A percentile compares a stretch with the other conserved stretches of the same genome.
phyloP scores from a whole-genome alignment of 2,329 filamentous ascomycete species.

The Alternaria ethzedia region DNA sequence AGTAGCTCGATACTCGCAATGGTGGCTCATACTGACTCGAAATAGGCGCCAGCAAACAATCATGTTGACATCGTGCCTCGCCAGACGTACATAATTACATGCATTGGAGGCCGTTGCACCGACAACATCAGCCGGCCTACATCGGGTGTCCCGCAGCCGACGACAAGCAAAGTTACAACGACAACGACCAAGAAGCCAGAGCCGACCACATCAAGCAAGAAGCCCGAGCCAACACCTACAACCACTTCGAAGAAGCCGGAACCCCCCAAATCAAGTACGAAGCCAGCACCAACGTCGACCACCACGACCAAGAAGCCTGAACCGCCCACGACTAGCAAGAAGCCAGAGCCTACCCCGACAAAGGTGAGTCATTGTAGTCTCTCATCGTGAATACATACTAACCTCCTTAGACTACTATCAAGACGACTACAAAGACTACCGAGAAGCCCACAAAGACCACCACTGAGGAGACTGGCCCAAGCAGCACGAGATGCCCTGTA shows the following conservation, averaged over 20 bases:
- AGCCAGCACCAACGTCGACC: background rate
- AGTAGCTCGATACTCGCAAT: background rate
- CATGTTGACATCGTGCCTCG: slow-evolving; percentile 21
- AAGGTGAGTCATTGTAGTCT: background rate
- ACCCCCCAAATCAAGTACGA: background rate
- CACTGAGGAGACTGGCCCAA: slow-evolving; percentile 29
- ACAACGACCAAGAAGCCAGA: slow-evolving; percentile 14
- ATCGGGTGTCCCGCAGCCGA: slow-evolving; percentile 10
- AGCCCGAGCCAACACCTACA: slow-evolving; percentile 7
- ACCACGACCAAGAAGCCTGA: slow-evolving; percentile 13
- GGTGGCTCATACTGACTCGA: background rate
- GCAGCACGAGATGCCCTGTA: slow-evolving; percentile 39
- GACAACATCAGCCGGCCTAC: slow-evolving; percentile 17
- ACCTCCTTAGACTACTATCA: slow-evolving; percentile 9
- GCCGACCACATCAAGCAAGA: slow-evolving; percentile 9
- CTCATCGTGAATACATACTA: background rate
- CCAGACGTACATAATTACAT: slow-evolving; percentile 39
- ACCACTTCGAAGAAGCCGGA: background rate
- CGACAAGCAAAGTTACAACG: slow-evolving; percentile 15
- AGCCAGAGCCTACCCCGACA: slow-evolving; percentile 11
- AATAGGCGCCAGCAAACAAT: slow-evolving; percentile 27
- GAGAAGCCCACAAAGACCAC: slow-evolving; percentile 17
- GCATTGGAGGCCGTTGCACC: slow-evolving; percentile 23
- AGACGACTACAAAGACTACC: slow-evolving; percentile 11
- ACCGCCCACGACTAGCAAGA: slow-evolving; percentile 8